Base-by-base conservation (phyloP, 2,329 filamentous ascomycete species). In the Elsinoe australis region DNA sequence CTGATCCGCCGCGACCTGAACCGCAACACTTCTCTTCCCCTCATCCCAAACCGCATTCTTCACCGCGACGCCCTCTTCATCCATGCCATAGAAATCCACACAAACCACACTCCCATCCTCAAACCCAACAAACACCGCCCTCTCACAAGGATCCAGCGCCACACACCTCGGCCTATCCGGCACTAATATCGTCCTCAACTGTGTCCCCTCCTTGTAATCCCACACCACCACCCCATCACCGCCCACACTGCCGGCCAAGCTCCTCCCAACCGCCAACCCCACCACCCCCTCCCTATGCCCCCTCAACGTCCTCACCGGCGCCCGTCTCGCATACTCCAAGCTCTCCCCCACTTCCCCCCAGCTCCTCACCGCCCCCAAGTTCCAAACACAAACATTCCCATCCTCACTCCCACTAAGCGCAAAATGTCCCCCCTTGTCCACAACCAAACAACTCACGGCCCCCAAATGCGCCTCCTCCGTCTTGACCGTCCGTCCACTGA, bases 321-420 rank as follows among this genome's bases (percentile, higher is more conserved):
- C 45, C 15, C 45, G 19, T 9, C 18, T 19, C 18, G 31, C 32
- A 34, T 38, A 34, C 19, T 36, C 33, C 45, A 34, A 39, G 10
- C 33, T 36, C 45, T 36, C 24, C 9, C 45, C 45, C 9, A 36
- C 45, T 19, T 48, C 34, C 1, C 21, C 33, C 32, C 32, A 48
- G 8, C 15, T 24, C 33, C 32, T 31, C 5, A 48, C 31, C 33
- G 45, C 45, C 34, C 31, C 32, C 15, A 48, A 10, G 15, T 21
- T 38, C 92, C 92, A 98, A 52, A 96, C 83, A 65, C 94, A 87
- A 53, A 95, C 76, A 63, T 87, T 94, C 45, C 88, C 85, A 69
- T 98, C 92, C 56, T 83, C 78, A 2, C 86, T 90, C 32, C 82
- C 87, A 1, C 85, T 86, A 44, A 92, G 72, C 45, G 92, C 67